Evolutionary conservation across 176 grass and related monocot species (phyloP), one percentile per base, ranked within the genome.

Genomic region (Triticum turgidum): DNA sequence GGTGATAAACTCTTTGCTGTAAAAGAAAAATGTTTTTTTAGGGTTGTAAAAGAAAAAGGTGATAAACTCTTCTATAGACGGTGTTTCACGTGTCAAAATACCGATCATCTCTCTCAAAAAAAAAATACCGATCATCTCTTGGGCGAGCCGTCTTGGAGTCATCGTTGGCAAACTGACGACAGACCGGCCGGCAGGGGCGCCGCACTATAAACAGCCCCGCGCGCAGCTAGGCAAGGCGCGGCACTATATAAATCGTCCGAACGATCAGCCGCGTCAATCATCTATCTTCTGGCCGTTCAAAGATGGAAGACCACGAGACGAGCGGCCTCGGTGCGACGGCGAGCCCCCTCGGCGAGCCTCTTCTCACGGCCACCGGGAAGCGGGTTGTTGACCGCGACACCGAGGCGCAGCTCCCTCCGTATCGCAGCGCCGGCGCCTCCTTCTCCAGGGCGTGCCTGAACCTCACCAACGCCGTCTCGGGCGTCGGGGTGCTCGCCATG

Each of bases 401-500:
- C 20, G 69, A 71, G 69, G 35, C 69, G 35, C 35, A 12, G 18
- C 69, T 71, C 69, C 35, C 35, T 39, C 35, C 69, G 11, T 71
- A 71, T 37, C 69, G 69, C 69, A 4, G 20, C 69, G 20, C 69
- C 20, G 35, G 69, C 35, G 34, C 69, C 15, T 71, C 69, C 21
- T 71, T 71, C 69, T 41, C 69, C 34, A 71, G 39, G 69, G 41
- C 69, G 35, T 71, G 69, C 69, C 69, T 71, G 5, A 71, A 71
- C 69, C 69, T 71, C 69, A 71, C 69, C 69, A 71, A 71, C 35
- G 69, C 69, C 69, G 35, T 71, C 8, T 71, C 69, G 5, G 69
- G 69, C 69, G 12, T 71, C 69, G 69, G 69, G 20, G 69, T 71
- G 69, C 35, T 71, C 4, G 21, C 69, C 4, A 71, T 71, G 69